Evolutionary conservation across 2,329 filamentous ascomycete genomes (phyloP).

Genomic region (Fusarium pseudograminearum): DNA sequence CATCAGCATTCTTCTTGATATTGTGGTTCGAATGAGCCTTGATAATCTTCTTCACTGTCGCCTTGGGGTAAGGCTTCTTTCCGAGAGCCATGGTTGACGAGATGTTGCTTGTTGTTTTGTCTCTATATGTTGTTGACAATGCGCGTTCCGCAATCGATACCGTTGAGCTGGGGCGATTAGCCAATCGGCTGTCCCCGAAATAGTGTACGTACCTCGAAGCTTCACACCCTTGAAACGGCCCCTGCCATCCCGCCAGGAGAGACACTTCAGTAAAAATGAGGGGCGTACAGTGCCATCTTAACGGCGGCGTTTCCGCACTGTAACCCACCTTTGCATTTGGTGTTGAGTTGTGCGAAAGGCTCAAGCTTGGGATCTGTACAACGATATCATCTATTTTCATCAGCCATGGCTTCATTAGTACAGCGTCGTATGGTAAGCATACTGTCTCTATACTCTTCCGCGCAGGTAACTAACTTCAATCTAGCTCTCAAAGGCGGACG

Average conservation of each 20-base stretch:
- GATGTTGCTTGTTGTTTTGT: constrained; percentile 26
- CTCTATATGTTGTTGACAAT: constrained; percentile 44
- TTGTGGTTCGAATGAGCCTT: constrained; percentile 87
- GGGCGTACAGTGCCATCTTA: constrained; percentile 38
- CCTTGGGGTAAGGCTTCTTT: constrained; percentile 84
- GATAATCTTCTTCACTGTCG: constrained; percentile 87
- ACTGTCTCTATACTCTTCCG: accelerated
- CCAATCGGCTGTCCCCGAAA: constrained; percentile 46
- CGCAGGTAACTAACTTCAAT: constrained; percentile 24
- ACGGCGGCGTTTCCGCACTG: constrained; percentile 28
- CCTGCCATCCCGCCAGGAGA: background rate
- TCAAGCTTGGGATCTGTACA: constrained; percentile 29
- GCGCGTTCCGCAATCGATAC: constrained; percentile 35
- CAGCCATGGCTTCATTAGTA: constrained; percentile 61
- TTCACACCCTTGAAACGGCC: constrained; percentile 9
- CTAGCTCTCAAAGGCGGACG: constrained; percentile 94
- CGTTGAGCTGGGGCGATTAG: constrained; percentile 11
- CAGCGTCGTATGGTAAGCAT: constrained; percentile 70
- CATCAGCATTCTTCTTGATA: constrained; percentile 86
- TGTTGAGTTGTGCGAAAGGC: constrained; percentile 35
- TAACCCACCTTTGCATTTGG: constrained; percentile 44
- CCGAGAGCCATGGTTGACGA: constrained; percentile 55
- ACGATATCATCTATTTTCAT: constrained; percentile 31
- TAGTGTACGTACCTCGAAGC: constrained; percentile 36
- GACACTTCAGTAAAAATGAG: constrained; percentile 26